Percentiles rank a stretch among this genome's conserved stretches.
phyloP scores from a whole-genome alignment of 2,329 filamentous ascomycete genomes.

The Xylaria sp. region DNA sequence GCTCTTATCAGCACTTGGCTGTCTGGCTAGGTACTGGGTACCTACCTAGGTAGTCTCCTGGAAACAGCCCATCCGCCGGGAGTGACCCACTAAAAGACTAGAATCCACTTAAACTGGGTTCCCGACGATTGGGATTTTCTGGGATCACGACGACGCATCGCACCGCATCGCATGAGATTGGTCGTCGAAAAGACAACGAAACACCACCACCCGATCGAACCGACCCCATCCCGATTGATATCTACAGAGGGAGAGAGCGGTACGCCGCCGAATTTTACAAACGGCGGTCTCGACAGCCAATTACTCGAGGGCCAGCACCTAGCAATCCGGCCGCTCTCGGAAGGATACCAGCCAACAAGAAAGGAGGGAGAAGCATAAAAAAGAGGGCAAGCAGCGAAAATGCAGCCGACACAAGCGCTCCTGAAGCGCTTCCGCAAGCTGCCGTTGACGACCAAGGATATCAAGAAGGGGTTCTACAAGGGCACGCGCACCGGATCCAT shows the following conservation, averaged over 20 bases:
- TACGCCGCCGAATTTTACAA: neutral
- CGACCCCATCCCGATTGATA: neutral
- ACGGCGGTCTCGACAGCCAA: too few species aligned
- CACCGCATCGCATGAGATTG: neutral
- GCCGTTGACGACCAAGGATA: slow-evolving; percentile 87
- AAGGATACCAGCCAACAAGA: neutral
- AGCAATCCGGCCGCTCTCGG: neutral
- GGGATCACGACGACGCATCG: slow-evolving; percentile 7
- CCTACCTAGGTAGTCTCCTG: neutral
- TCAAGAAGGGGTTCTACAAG: slow-evolving; percentile 96
- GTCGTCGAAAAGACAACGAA: neutral
- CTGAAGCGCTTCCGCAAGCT: slow-evolving; percentile 74
- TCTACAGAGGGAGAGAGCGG: neutral
- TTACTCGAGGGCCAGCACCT: neutral
- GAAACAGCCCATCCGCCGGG: too few species aligned
- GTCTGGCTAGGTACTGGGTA: too few species aligned
- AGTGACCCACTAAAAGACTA: slow-evolving; percentile 2
- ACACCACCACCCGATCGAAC: neutral
- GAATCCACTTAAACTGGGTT: slow-evolving; percentile 2
- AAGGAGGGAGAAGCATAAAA: neutral
- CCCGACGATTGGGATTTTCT: slow-evolving; percentile 19
- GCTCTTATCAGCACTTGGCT: slow-evolving; percentile 19
- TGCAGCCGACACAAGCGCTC: slow-evolving; percentile 73
- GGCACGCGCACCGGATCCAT: slow-evolving; percentile 88
- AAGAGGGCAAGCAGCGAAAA: slow-evolving; percentile 44